Conservation (phyloP, 192 early-diverging fungal genomes). For the Oehlia diaphana region DNA sequence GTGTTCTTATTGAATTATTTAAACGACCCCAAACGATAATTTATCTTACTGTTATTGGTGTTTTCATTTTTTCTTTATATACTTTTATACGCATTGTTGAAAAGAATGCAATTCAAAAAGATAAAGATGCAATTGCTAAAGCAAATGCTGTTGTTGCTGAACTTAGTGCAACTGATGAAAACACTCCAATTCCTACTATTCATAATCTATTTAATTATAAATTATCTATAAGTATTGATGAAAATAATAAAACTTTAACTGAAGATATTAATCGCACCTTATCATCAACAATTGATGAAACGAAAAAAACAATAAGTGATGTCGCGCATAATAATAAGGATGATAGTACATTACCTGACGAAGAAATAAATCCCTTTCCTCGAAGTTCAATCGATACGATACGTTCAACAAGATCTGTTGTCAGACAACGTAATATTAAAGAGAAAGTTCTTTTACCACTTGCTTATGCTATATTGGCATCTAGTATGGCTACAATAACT, state of each 20-base stretch:
- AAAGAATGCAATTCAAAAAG: conserved; percentile 40
- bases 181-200: no score
- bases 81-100: conserved; percentile 61
- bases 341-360: background rate
- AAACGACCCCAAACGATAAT: conserved; percentile 61
- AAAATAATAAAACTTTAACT: background rate
- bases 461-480: conserved; percentile 72
- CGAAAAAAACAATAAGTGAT: background rate
- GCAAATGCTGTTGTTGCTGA: background rate
- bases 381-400: background rate
- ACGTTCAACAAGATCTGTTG: conserved; percentile 30
- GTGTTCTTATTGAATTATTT: conserved; percentile 70
- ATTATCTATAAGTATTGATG: background rate
- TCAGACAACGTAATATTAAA: conserved; percentile 23
- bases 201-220: no score
- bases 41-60: conserved; percentile 61
- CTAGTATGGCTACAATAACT: conserved; percentile 75
- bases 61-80: conserved; percentile 55
- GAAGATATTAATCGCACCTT: background rate
- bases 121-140: conserved; percentile 20
- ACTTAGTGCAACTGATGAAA: background rate
- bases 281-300: background rate
- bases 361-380: background rate
- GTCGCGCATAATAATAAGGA: background rate
- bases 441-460: conserved; percentile 57